Conservation (phyloP, 2,329 filamentous ascomycete genomes). For the Aspergillus arachidicola region DNA sequence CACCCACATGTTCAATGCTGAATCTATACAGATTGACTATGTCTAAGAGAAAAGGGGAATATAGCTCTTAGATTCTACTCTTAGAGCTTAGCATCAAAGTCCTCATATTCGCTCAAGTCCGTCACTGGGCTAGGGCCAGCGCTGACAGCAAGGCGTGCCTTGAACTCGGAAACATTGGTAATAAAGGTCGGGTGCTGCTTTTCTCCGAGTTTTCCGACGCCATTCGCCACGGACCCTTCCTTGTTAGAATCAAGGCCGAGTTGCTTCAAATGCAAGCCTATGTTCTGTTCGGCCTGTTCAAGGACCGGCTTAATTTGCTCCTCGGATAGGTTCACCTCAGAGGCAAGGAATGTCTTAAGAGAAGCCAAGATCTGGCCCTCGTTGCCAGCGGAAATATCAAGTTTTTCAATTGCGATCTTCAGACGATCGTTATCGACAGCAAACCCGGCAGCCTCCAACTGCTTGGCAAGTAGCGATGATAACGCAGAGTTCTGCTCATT, state of each 20-base stretch:
- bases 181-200: constrained; percentile 61
- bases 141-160: constrained; percentile 72
- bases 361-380: constrained; percentile 54
- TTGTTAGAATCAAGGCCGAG: constrained; percentile 44
- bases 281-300: constrained; percentile 52
- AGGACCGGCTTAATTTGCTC: constrained; percentile 54
- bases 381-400: constrained; percentile 51
- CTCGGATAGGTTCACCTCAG: constrained; percentile 52
- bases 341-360: constrained; percentile 55
- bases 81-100: constrained; percentile 77
- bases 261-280: constrained; percentile 48
- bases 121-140: constrained; percentile 71
- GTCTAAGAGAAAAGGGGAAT: neutral
- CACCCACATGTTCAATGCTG: neutral
- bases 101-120: constrained; percentile 82
- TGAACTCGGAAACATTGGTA: constrained; percentile 77
- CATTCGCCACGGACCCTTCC: constrained; percentile 21
- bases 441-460: constrained; percentile 53
- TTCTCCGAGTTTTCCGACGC: constrained; percentile 30
- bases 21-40: neutral
- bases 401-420: constrained; percentile 45
- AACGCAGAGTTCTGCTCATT: constrained; percentile 51
- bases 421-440: constrained; percentile 46
- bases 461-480: constrained; percentile 45
- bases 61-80: neutral